Conservation (phyloP, 768 basidiomycete species). For the Pisolithus marmoratus region DNA sequence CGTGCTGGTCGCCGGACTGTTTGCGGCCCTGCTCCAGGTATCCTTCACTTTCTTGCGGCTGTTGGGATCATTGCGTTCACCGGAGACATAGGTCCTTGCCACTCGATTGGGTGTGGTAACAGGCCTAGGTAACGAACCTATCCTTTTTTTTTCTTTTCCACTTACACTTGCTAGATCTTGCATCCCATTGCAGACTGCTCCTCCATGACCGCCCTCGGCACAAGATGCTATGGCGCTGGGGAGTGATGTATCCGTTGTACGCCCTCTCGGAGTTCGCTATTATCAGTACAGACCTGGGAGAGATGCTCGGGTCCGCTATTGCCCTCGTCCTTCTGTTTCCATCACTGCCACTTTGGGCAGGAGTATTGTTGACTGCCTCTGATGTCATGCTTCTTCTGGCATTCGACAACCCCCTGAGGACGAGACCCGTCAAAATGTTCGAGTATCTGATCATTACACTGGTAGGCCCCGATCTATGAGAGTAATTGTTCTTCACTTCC, state of each 20-base stretch:
- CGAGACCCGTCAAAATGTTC: slow-evolving; percentile 61
- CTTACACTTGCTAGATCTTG: slow-evolving; percentile 40
- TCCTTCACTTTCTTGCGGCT: neutral
- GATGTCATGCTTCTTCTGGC: slow-evolving; percentile 71
- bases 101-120: slow-evolving; percentile 79
- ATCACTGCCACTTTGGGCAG: slow-evolving; percentile 59
- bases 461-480: slow-evolving; percentile 33
- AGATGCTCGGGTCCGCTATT: slow-evolving; percentile 78
- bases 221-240: slow-evolving; percentile 50
- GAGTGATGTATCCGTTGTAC: slow-evolving; percentile 62
- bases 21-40: slow-evolving; percentile 79
- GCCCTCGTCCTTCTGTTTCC: slow-evolving; percentile 75
- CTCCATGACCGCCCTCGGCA: slow-evolving; percentile 63
- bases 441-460: slow-evolving; percentile 58
- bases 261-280: slow-evolving; percentile 63
- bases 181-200: slow-evolving; percentile 57
- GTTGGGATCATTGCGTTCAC: slow-evolving; percentile 1
- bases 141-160: neutral
- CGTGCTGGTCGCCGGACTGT: slow-evolving; percentile 75
- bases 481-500: neutral
- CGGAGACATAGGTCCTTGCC: slow-evolving; percentile 57
- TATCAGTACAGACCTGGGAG: slow-evolving; percentile 74
- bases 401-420: slow-evolving; percentile 63
- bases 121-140: slow-evolving; percentile 52
- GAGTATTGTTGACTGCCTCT: slow-evolving; percentile 59